These are phyloP conservation scores for Candida coquimbonensis DNA, from an alignment of 805 yeast genomes.

Conservation along the genomic window DNA sequence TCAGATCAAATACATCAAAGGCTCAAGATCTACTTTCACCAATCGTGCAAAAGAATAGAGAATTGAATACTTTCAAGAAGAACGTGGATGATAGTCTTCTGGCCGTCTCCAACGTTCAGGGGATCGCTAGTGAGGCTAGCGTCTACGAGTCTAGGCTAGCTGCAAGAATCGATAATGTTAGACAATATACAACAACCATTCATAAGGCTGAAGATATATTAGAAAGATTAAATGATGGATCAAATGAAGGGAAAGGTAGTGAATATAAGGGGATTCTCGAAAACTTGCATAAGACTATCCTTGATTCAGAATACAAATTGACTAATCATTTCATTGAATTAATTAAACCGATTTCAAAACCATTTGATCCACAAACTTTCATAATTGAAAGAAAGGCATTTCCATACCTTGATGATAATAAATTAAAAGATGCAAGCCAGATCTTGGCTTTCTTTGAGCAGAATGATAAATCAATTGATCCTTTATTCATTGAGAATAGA, in stretches of 20 bases:
- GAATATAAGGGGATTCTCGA: constrained; percentile 64
- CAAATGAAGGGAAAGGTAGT: constrained; percentile 23
- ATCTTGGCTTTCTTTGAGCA: constrained; percentile 41
- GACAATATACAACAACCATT: constrained; percentile 32
- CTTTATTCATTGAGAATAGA: constrained; percentile 36
- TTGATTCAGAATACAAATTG: constrained; percentile 49
- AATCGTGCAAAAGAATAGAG: constrained; percentile 54
- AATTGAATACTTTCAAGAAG: constrained; percentile 44
- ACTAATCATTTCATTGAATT: constrained; percentile 41
- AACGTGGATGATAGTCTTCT: constrained; percentile 51
- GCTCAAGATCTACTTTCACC: constrained; percentile 68
- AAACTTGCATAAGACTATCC: constrained; percentile 49
- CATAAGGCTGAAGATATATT: constrained; percentile 41
- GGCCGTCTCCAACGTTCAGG: constrained; percentile 40
- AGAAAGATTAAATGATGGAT: constrained; percentile 25
- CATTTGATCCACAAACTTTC: constrained; percentile 39
- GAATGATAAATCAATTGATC: constrained; percentile 24
- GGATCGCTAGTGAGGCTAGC: constrained; percentile 40
- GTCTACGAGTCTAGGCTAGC: constrained; percentile 31
- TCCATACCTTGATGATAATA: constrained; percentile 31
- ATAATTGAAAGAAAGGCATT: constrained; percentile 34
- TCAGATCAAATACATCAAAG: constrained; percentile 44
- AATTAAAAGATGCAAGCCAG: constrained; percentile 30
- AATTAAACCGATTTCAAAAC: constrained; percentile 32
- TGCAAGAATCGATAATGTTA: constrained; percentile 26